These are phyloP conservation scores for Kodamaea fungicola DNA, from an alignment of 1,139 yeast species.

Conservation along the genomic window DNA sequence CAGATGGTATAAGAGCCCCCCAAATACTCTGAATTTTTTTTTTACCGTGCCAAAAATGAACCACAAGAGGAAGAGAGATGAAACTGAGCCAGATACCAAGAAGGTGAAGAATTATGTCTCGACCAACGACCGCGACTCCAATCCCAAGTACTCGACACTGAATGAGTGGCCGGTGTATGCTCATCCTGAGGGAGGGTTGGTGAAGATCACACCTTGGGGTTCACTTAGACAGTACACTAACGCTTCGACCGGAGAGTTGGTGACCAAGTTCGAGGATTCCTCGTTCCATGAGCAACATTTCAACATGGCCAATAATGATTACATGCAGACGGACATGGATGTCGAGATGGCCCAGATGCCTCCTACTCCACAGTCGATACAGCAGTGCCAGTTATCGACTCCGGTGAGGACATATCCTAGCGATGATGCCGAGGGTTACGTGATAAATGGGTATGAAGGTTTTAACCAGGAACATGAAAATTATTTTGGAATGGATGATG, in stretches of 20 bases:
- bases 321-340: slow-evolving; percentile 4
- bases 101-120: slow-evolving; percentile 20
- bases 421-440: slow-evolving; percentile 41
- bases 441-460: slow-evolving; percentile 35
- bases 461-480: slow-evolving; percentile 37
- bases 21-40: slow-evolving; percentile 6
- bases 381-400: slow-evolving; percentile 9
- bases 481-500: slow-evolving; percentile 32
- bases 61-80: slow-evolving; percentile 28
- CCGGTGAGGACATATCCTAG: slow-evolving; percentile 20
- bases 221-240: slow-evolving; percentile 31
- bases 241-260: slow-evolving; percentile 30
- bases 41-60: slow-evolving; percentile 11
- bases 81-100: slow-evolving; percentile 19
- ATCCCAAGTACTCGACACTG: slow-evolving; percentile 20
- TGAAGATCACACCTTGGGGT: slow-evolving; percentile 67
- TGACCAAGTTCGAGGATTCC: slow-evolving; percentile 43
- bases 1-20: slow-evolving; percentile 1
- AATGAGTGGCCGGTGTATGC: slow-evolving; percentile 59
- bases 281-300: slow-evolving; percentile 38
- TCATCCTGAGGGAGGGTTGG: slow-evolving; percentile 64
- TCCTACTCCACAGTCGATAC: slow-evolving; percentile 37
- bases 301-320: slow-evolving; percentile 11
- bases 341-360: slow-evolving; percentile 20
- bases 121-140: slow-evolving; percentile 12